Evolutionary conservation across 331 rosid genomes (phyloP).

Genomic region (Acacia pycnantha): DNA sequence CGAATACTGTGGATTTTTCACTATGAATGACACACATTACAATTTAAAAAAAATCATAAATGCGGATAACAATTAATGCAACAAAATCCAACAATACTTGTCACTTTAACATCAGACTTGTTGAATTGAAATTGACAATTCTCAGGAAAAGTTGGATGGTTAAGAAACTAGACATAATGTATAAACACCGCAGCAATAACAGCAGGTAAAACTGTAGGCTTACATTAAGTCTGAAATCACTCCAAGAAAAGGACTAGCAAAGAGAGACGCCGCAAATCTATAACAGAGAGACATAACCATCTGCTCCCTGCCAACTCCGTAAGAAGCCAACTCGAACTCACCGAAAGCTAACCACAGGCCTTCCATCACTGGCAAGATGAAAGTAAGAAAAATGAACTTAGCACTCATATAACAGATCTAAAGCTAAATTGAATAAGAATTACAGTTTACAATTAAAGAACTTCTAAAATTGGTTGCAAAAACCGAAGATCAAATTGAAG

Average conservation of each 20-base stretch:
- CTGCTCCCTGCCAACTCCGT: conserved; percentile 64
- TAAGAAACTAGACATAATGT: conserved; percentile 1
- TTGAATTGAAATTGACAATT: conserved; percentile 8
- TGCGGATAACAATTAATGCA: not conserved
- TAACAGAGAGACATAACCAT: conserved; percentile 58
- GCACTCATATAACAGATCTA: conserved; percentile 32
- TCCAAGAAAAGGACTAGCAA: conserved; percentile 76
- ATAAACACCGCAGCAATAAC: conserved; percentile 1
- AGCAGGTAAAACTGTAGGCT: conserved; percentile 31
- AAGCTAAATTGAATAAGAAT: conserved; percentile 1
- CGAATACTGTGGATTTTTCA: conserved; percentile 8
- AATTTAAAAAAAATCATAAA: not conserved
- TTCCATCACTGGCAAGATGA: conserved; percentile 65
- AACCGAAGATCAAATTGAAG: conserved; percentile 8
- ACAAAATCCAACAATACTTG: not conserved
- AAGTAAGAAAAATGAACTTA: conserved; percentile 6
- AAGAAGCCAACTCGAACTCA: conserved; percentile 69
- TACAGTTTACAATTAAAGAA: conserved; percentile 1
- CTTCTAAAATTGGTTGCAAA: conserved; percentile 6
- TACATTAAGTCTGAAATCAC: conserved; percentile 86
- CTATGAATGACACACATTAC: not conserved
- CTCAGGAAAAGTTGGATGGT: not conserved
- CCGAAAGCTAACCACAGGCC: conserved; percentile 83
- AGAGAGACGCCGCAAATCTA: conserved; percentile 74
- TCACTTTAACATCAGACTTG: conserved; percentile 15